Evolutionary conservation across 2,329 filamentous ascomycete species (phyloP), one percentile per base, ranked within the genome.

Genomic region (Penicillium expansum): DNA sequence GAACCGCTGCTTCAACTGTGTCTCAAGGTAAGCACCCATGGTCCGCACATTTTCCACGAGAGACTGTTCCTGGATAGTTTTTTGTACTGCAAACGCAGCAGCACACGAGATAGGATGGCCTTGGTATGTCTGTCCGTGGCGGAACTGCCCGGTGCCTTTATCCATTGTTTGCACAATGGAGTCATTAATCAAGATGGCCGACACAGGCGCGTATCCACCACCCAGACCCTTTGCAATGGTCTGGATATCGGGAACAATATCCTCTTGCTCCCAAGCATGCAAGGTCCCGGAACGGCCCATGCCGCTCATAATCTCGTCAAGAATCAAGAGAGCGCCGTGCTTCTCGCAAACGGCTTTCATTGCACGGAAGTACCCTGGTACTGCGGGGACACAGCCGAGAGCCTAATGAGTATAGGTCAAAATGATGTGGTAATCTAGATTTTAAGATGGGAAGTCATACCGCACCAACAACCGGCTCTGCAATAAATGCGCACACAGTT

Each of bases 231-330:
- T 86, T 5, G 83, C 84, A 27, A 86, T 78, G 3, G 83, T 80
- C 65, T 84, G 79, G 22, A 87, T 80, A 62, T 86, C 84, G 0
- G 84, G 84, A 0, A 80, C 76, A 3, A 86, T 77, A n/a, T 70
- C 78, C 56, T 85, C 80, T 48, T 84, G 78, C 60, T 86, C 77
- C 82, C 82, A 86, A 7, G 81, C 83, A 62, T 86, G 83, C 3
- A 84, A 67, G 1, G 80, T 81, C 1, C 83, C 84, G n/a, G 76
- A 79, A 7, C 84, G 78, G 7, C 84, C 84, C 75, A 83, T 82
- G 2, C 84, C 84, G 60, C 79, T 82, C 87, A 92, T 90, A 43
- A 91, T 81, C 68, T 93, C 90, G 66, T 94, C 91, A 0, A 93
- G 74, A 44, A 93, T 87, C n/a, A 94, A 77, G 0, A 94, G 80